Percentiles rank a stretch among this genome's conserved stretches.
Evolutionary conservation across 352 stramenopile species (phyloP).

Genomic region (Thraustotheca clavata): DNA sequence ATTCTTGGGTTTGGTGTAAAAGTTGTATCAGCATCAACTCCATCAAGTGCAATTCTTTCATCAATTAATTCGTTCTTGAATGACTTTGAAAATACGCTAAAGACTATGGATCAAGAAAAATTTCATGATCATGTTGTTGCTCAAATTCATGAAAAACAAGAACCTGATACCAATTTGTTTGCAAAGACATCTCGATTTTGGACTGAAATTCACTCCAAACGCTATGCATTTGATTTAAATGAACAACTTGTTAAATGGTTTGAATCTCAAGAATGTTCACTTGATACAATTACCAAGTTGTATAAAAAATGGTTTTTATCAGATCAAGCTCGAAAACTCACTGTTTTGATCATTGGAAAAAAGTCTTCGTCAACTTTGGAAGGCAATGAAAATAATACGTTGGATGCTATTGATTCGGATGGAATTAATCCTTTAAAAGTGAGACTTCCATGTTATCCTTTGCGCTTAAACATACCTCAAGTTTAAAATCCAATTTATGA

Average conservation of each 20-base stretch:
- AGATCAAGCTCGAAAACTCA: background rate
- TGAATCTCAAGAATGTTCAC: slow-evolving; percentile 23
- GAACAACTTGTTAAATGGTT: slow-evolving; percentile 59
- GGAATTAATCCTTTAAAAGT: background rate
- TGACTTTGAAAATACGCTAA: slow-evolving; percentile 70
- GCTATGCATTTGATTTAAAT: slow-evolving; percentile 68
- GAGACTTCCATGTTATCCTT: background rate
- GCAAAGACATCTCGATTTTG: slow-evolving; percentile 68
- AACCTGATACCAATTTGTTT: slow-evolving; percentile 73
- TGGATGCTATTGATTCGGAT: background rate
- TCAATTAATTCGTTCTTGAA: slow-evolving; percentile 67
- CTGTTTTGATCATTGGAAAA: background rate
- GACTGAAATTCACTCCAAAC: slow-evolving; percentile 68
- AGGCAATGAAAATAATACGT: background rate
- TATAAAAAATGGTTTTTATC: background rate
- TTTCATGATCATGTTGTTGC: slow-evolving; percentile 76
- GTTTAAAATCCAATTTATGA: background rate
- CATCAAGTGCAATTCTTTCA: slow-evolving; percentile 45
- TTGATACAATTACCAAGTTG: background rate
- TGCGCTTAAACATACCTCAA: background rate
- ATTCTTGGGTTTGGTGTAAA: slow-evolving; percentile 77
- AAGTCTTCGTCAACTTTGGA: background rate
- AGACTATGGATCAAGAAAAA: slow-evolving; percentile 50
- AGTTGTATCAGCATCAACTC: slow-evolving; percentile 74
- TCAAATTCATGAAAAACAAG: slow-evolving; percentile 69